Base-by-base conservation (phyloP, 148 eudicot species). In the Silene conica region DNA sequence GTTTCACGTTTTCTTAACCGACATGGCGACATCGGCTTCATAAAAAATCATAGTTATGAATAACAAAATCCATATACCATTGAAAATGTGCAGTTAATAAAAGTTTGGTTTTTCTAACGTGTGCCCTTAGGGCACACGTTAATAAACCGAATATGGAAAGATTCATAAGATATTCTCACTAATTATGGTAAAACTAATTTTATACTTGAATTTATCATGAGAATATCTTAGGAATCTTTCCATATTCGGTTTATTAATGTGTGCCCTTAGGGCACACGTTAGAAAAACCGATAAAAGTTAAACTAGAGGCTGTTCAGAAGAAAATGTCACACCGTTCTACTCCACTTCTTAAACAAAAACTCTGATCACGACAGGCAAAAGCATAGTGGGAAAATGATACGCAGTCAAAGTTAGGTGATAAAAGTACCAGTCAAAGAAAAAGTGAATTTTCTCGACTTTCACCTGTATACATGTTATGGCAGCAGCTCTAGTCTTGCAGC, bases 391-490 rank as follows among this genome's bases (percentile, higher is more conserved):
- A 46, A 68, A 45, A 48, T 11, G 12, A 66, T 7, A 25, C 13
- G 0, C 9, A 1, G 25, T 59, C 21, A 20, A 21, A 13, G 31
- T 16, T 1, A 48, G n/a, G 59, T 22, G 34, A 50, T 50, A 69
- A 52, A 18, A 69, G 20, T 52, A 22, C 60, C 19, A 69, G 72
- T 54, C 9, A n/a, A 60, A 69, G 50, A 15, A 11, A 69, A 8
- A 59, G 69, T 61, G 19, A 48, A 57, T 43, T 60, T 31, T 41
- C 21, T 76, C 58, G 34, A 76, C 10, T 46, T 31, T 78, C 57
- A 94, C 98, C 97, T 95, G 99, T 76, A 92, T 83, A 80, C 99
- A 96, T 26, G 83, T 73, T 70, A 92, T 86, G 41, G 99, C 97
- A 85, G 96, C 92, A 67, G 89, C 78, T 82, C 97, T 90, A 38